Evolutionary conservation across 495 filamentous ascomycete species (phyloP), one percentile per base, ranked within the genome.

Genomic region (Xylaria sp.): DNA sequence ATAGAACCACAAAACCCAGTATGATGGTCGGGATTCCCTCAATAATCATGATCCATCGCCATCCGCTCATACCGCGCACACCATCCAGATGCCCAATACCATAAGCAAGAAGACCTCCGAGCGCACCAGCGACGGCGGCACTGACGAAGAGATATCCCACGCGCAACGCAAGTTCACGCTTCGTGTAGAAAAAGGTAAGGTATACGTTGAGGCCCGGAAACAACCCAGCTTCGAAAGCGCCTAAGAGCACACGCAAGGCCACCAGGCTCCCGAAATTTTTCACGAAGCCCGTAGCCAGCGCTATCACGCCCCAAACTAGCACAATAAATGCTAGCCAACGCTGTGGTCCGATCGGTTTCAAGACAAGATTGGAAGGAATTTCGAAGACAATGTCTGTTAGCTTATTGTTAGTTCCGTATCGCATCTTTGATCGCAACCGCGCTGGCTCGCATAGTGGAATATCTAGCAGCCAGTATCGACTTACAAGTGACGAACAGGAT

Each of bases 111-210:
- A 95, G 82, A 0, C 93, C 93, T 26, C 93, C 93, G 70, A 89
- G 90, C 21, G 91, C 92, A 6, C 93, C 93, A 3, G 92, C 90
- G 15, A 94, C 83, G 1, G 93, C 92, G 2, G 93, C 88, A 52
- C 87, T 91, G 65, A 92, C 90, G 77, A 95, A 95, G 5, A 95
- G 84, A 74, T 93, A 93, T 0, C 90, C 89, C 5, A 93, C 89
- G 33, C 93, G 88, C 41, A 93, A 82, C 9, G 92, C 92, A 26
- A 93, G 86, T 73, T 94, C 92, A 9, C 86, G 85, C 71, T 91
- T 91, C 57, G 87, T 90, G 76, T 94, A 94, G 80, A 93, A 93
- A 63, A 93, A 86, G 1, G 90, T 93, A 21, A 94, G 82, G 71
- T 92, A 92, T n/a, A 90, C 82, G 63, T 88, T 86, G 29, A 91